Evolutionary conservation across 2,329 filamentous ascomycete species (phyloP), one percentile per base, ranked within the genome.

Genomic region (Polychaeton citri): DNA sequence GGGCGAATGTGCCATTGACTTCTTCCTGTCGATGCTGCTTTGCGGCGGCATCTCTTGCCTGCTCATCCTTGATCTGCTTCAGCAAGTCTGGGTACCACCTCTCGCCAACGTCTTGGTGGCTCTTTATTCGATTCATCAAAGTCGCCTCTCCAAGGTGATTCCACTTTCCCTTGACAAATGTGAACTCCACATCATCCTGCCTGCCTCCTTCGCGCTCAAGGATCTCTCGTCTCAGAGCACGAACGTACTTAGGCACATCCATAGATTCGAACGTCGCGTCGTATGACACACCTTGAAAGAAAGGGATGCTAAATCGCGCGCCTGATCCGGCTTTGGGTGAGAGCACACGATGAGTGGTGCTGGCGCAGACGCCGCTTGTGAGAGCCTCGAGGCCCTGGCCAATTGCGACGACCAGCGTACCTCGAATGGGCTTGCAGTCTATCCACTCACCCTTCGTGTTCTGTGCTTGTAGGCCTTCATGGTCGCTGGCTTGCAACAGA

Each of bases 331-430:
- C 72, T 1, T 63, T 52, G 0, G 84, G 84, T 19, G 74, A 81
- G n/a, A 90, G 65, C 21, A 92, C 85, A 7, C 84, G 71, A 58
- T 92, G 85, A 28, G 84, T 90, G 2, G 85, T 92, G 43, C 75
- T 63, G 44, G 79, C 76, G 55, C 84, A 90, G 2, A 90, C 84
- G 20, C 85, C 85, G 42, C 75, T 75, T 15, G 85, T 92, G 45
- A 93, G 61, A 4, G 85, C 85, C 63, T 93, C 85, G 50, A 93
- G 70, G 0, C 82, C 85, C 59, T 92, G 85, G 0, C 85, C 85
- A 47, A 93, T 86, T 6, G 83, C 84, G 1, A 93, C 84, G 2
- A 93, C 85, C 3, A 92, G 69, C 33, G 85, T 90, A 2, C 79
- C 80, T 15, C 68, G 63, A 20, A 85, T 67, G 0, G 85, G 85